Conservation (phyloP, 805 yeast genomes). For the Metschnikowia corniflorae region DNA sequence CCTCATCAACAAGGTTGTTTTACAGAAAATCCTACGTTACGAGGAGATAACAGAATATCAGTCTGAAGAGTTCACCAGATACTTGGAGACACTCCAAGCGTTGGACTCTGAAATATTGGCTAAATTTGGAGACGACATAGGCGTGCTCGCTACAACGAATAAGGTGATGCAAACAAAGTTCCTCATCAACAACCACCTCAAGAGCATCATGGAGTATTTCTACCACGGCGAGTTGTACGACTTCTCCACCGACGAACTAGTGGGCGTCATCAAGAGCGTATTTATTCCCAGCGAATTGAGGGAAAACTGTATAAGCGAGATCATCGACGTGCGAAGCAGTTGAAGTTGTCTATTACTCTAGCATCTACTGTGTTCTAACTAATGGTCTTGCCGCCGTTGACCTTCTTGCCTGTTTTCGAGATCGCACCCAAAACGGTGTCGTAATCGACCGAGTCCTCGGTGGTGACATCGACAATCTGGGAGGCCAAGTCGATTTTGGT, state of each 20-base stretch:
- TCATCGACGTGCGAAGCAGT: constrained; percentile 39
- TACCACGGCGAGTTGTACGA: constrained; percentile 52
- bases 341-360: no score
- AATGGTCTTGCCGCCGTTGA: constrained; percentile 55
- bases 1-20: constrained; percentile 27
- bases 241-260: constrained; percentile 45
- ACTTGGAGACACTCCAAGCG: constrained; percentile 19
- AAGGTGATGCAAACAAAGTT: constrained; percentile 29
- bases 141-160: constrained; percentile 11
- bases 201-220: constrained; percentile 45
- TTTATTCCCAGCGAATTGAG: constrained; percentile 48
- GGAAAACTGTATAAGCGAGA: constrained; percentile 43
- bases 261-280: constrained; percentile 37
- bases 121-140: constrained; percentile 9
- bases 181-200: constrained; percentile 38
- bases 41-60: constrained; percentile 36
- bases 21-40: constrained; percentile 23
- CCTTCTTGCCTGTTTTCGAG: constrained; percentile 86
- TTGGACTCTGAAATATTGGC: constrained; percentile 9
- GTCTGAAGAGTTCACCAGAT: constrained; percentile 27
- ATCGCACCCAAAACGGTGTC: constrained; percentile 80
- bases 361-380: constrained; percentile 5
- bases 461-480: constrained; percentile 77
- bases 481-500: constrained; percentile 72
- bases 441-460: constrained; percentile 53